These are phyloP conservation scores for Yueomyces sp. DNA, from an alignment of 805 yeast genomes.

Conservation along the genomic window DNA sequence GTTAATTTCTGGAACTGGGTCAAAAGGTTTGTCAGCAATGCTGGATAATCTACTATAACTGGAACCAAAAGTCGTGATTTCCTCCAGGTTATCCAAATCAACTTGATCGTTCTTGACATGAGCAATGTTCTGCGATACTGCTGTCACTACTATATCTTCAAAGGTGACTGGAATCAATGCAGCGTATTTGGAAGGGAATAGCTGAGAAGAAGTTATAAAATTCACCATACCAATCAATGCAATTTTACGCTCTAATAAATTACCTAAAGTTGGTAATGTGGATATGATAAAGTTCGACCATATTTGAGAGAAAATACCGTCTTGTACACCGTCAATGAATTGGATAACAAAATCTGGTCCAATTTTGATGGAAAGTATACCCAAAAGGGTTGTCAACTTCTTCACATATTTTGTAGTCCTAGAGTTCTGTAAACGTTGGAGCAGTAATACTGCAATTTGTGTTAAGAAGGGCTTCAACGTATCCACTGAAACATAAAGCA, in stretches of 20 bases:
- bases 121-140: constrained; percentile 27
- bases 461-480: constrained; percentile 41
- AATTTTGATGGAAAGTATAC: constrained; percentile 35
- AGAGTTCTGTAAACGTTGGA: constrained; percentile 69
- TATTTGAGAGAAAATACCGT: constrained; percentile 38
- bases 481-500: constrained; percentile 40
- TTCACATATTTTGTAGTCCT: constrained; percentile 73
- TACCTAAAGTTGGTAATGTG: constrained; percentile 34
- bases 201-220: constrained; percentile 25
- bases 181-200: constrained; percentile 30
- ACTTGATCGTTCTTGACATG: constrained; percentile 26
- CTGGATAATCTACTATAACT: constrained; percentile 62
- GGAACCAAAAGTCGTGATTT: constrained; percentile 74
- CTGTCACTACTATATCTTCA: constrained; percentile 28
- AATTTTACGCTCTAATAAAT: constrained; percentile 42
- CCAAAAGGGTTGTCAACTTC: constrained; percentile 52
- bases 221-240: constrained; percentile 38
- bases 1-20: constrained; percentile 50
- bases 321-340: constrained; percentile 64
- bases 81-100: constrained; percentile 43
- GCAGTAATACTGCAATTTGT: constrained; percentile 61
- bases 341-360: constrained; percentile 41
- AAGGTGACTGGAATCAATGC: constrained; percentile 31
- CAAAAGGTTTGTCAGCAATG: constrained; percentile 46
- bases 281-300: constrained; percentile 28